Percentiles rank a stretch among this genome's conserved stretches.
These are phyloP conservation scores for Sphagnurus paluster DNA, from an alignment of 1,284 basidiomycete species.

Conservation along the genomic window DNA sequence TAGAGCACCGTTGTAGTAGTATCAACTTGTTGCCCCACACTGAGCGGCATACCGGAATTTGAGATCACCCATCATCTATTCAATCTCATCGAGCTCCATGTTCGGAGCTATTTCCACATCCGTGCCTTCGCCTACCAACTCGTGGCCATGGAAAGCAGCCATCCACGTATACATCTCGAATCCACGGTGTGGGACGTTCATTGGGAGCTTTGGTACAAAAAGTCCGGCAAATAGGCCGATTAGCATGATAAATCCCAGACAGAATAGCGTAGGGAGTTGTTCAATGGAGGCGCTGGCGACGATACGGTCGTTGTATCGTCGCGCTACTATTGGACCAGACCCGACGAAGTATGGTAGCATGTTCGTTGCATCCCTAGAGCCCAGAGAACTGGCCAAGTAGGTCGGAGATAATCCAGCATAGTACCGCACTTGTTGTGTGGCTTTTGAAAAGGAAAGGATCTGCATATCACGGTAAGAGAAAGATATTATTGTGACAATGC, in stretches of 20 bases:
- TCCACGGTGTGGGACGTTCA: constrained; percentile 33
- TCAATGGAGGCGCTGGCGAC: constrained; percentile 27
- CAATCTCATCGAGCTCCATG: constrained; percentile 31
- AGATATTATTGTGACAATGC: no score
- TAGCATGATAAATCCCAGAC: constrained; percentile 24
- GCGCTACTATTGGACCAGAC: constrained; percentile 32
- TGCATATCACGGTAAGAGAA: constrained; percentile 15
- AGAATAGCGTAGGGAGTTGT: constrained; percentile 21
- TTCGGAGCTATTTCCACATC: constrained; percentile 24
- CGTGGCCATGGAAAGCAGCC: constrained; percentile 36
- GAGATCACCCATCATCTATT: constrained; percentile 28
- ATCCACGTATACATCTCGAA: constrained; percentile 42
- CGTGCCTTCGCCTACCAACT: constrained; percentile 28
- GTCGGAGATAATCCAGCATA: constrained; percentile 37
- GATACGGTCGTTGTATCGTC: constrained; percentile 31
- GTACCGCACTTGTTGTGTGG: constrained; percentile 32
- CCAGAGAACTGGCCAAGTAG: constrained; percentile 33
- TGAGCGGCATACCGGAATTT: constrained; percentile 30
- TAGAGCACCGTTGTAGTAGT: no score
- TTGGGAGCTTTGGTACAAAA: constrained; percentile 37
- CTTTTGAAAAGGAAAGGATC: constrained; percentile 38
- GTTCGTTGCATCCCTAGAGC: constrained; percentile 36
- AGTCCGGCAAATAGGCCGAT: constrained; percentile 33
- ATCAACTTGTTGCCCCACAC: no score
- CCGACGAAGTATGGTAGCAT: constrained; percentile 44